Base-by-base conservation (phyloP, 2,329 filamentous ascomycete genomes). In the Zelopaecilomyces penicillatus region DNA sequence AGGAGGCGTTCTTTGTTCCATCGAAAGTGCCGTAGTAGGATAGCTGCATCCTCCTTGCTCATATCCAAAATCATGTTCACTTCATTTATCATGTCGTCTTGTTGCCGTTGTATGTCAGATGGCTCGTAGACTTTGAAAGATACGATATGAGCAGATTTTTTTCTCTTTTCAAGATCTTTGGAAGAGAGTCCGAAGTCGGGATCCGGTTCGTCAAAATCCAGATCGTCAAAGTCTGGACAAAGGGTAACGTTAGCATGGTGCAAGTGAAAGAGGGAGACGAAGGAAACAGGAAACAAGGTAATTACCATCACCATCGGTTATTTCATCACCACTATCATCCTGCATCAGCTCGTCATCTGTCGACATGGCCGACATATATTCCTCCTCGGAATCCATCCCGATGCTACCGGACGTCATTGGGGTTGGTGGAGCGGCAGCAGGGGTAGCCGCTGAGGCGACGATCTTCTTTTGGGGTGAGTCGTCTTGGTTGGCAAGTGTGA, bases 1-100 rank as follows among this genome's bases (percentile, higher is more conserved):
- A 97, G 90, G 54, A 98, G 65, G 34, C 87, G 82, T 62, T 98
- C 93, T 64, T 95, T 93, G 65, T 97, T 97, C 93, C 93, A 98
- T 59, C 89, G 79, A 55, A 87, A 87, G 65, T 93, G 80, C 39
- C 93, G 84, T 48, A 98, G 72, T 35, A 98, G 73, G 43, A 98
- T 96, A 27, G 90, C 91, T 0, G 87, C 83, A 51, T 93, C 87
- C 65, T 97, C 93, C 56, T 87, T 85, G 11, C 86, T 82, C 60
- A 96, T 82, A 48, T 90, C 87, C 32, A 98, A 75, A 51, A 98
- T 91, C 71, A 84, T 85, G 51, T 93, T 89, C 48, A 97, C 89
- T 61, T 97, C 90, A 54, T 84, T 76, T 55, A 98, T 80, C 66
- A 96, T 85, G 44, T 82, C 79, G 56, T 90, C 80, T 64, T 98